Evolutionary conservation across 768 basidiomycete species (phyloP).

Genomic region (Kondoa malvinella): DNA sequence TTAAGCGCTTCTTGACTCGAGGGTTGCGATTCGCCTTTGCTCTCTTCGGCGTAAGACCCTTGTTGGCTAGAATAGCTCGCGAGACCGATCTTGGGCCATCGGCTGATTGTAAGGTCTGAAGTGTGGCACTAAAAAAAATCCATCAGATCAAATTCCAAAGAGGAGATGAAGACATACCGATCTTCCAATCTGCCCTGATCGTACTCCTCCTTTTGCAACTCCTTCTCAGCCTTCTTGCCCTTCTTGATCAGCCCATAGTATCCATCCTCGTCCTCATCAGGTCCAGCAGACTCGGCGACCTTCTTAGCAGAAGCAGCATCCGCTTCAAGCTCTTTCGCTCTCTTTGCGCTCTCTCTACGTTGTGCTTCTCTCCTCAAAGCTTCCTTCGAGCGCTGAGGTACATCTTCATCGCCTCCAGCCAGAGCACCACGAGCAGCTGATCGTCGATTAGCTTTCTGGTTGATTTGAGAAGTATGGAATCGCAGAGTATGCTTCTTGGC

Average conservation of each 20-base stretch:
- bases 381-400: conserved; percentile 62
- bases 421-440: conserved; percentile 53
- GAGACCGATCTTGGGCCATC: conserved; percentile 74
- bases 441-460: conserved; percentile 57
- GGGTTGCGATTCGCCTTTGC: conserved; percentile 86
- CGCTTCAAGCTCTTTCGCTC: conserved; percentile 37
- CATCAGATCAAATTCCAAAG: not conserved
- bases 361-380: conserved; percentile 34
- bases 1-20: conserved; percentile 86
- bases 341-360: conserved; percentile 29
- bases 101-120: conserved; percentile 16
- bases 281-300: conserved; percentile 23
- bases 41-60: conserved; percentile 77
- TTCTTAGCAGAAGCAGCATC: conserved; percentile 47
- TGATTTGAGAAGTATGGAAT: conserved; percentile 87
- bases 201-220: conserved; percentile 63
- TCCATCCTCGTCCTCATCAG: conserved; percentile 41
- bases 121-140: not conserved
- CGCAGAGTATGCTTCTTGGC: conserved; percentile 64
- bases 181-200: conserved; percentile 40
- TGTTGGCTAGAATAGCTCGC: conserved; percentile 80
- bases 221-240: conserved; percentile 52
- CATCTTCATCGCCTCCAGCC: conserved; percentile 70
- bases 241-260: conserved; percentile 84
- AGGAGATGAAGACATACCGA: conserved; percentile 11